Evolutionary conservation across 2,329 filamentous ascomycete genomes (phyloP).

Genomic region (Paramyrothecium roridum): DNA sequence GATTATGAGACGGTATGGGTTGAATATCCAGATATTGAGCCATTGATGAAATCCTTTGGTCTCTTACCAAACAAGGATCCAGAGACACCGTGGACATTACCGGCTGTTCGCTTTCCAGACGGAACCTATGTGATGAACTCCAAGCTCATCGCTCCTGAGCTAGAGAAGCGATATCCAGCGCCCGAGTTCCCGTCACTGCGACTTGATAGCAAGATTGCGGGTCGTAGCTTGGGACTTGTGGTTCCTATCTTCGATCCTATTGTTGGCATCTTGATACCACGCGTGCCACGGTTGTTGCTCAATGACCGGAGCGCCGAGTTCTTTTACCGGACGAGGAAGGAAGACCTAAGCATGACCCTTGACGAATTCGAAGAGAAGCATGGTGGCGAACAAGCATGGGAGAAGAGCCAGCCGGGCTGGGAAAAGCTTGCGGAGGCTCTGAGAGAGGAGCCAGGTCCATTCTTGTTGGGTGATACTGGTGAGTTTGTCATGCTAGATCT

Average conservation of each 20-base stretch:
- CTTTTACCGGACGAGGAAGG: neutral
- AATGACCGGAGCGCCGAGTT: neutral
- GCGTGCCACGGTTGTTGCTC: neutral
- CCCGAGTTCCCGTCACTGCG: neutral
- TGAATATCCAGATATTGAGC: neutral
- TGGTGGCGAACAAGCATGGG: neutral
- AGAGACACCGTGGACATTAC: constrained; percentile 22
- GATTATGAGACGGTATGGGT: neutral
- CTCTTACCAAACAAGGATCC: neutral
- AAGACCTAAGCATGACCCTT: neutral
- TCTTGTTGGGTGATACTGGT: neutral
- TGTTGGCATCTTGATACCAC: neutral
- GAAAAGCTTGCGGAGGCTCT: neutral
- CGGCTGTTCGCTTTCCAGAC: constrained; percentile 47
- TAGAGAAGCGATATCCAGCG: constrained; percentile 53
- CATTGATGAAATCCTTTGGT: neutral
- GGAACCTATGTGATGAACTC: constrained; percentile 60
- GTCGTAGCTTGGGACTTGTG: neutral
- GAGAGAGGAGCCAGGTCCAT: neutral
- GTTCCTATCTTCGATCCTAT: neutral
- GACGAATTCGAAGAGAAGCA: neutral
- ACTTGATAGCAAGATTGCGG: neutral
- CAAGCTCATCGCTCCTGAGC: constrained; percentile 48
- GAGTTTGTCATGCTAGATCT: neutral
- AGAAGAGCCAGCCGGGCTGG: neutral